A percentile compares a stretch with the other conserved stretches of the same genome.
phyloP scores from a whole-genome alignment of 2,329 filamentous ascomycete genomes.

The Myriosclerotinia curreyana region DNA sequence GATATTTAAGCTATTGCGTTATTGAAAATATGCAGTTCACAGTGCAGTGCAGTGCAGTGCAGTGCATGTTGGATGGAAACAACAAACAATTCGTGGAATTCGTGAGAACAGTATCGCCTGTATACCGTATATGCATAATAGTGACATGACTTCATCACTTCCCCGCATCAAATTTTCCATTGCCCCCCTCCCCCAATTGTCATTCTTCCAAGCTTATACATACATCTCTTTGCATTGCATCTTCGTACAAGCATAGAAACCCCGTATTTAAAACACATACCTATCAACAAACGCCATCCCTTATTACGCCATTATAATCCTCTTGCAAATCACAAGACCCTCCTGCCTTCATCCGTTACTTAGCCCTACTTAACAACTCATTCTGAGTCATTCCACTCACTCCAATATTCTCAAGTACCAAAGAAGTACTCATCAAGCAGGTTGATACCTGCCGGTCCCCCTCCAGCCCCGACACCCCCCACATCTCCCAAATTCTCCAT shows the following conservation, averaged over 20 bases:
- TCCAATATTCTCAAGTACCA: slow-evolving; percentile 36
- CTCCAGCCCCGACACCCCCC: slow-evolving; percentile 34
- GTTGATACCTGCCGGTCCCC: slow-evolving; percentile 39
- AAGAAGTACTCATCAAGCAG: slow-evolving; percentile 56
- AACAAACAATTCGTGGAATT: not conserved
- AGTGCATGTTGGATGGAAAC: not conserved
- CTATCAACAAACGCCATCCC: slow-evolving; percentile 1
- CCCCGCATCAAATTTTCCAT: not conserved
- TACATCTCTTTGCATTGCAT: not conserved
- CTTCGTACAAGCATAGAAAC: not conserved
- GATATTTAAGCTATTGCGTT: not conserved
- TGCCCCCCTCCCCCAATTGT: not conserved
- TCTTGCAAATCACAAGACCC: not conserved
- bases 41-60: not conserved
- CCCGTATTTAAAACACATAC: not conserved
- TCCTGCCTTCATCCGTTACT: not conserved
- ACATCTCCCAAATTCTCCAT: slow-evolving; percentile 29
- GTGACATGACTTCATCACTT: slow-evolving; percentile 6
- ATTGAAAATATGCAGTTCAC: not conserved
- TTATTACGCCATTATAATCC: not conserved
- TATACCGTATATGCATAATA: not conserved
- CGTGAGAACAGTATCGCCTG: not conserved
- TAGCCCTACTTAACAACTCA: not conserved
- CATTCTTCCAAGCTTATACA: not conserved
- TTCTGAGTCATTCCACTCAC: not conserved